Evolutionary conservation across 441 rosid species (phyloP).

Genomic region (Flueggea neowawraea): DNA sequence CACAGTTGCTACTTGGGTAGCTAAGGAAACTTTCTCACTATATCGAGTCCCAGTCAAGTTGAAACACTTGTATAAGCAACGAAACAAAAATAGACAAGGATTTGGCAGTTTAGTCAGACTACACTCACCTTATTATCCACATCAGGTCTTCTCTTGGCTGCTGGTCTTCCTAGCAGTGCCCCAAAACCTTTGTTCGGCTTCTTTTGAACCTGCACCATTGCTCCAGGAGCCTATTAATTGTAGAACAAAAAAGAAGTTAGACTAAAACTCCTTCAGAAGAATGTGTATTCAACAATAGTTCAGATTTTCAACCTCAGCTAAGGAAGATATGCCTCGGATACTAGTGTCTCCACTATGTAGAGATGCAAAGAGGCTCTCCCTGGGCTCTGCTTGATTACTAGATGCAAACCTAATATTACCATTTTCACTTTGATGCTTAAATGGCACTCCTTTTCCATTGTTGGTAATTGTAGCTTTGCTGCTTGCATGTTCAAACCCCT

Average conservation of each 20-base stretch:
- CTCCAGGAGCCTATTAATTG: slow-evolving; percentile 43
- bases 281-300: slow-evolving; percentile 6
- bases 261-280: slow-evolving; percentile 5
- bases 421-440: slow-evolving; percentile 17
- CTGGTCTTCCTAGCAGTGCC: slow-evolving; percentile 45
- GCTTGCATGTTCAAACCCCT: slow-evolving; percentile 19
- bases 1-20: not conserved
- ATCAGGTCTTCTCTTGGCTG: slow-evolving; percentile 43
- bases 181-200: slow-evolving; percentile 61
- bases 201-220: slow-evolving; percentile 49
- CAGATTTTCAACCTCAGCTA: slow-evolving; percentile 34
- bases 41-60: not conserved
- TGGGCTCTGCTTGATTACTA: not conserved
- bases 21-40: not conserved
- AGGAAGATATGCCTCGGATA: slow-evolving; percentile 21
- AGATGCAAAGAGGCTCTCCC: slow-evolving; percentile 16
- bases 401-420: slow-evolving; percentile 19
- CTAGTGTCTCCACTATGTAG: slow-evolving; percentile 24
- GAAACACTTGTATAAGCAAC: not conserved
- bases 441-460: slow-evolving; percentile 13
- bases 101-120: not conserved
- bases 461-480: slow-evolving; percentile 9
- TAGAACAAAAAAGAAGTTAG: slow-evolving; percentile 15
- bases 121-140: slow-evolving; percentile 42
- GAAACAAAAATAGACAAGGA: not conserved